Evolutionary conservation across 768 basidiomycete species (phyloP).

Genomic region (Amanita rubescens): DNA sequence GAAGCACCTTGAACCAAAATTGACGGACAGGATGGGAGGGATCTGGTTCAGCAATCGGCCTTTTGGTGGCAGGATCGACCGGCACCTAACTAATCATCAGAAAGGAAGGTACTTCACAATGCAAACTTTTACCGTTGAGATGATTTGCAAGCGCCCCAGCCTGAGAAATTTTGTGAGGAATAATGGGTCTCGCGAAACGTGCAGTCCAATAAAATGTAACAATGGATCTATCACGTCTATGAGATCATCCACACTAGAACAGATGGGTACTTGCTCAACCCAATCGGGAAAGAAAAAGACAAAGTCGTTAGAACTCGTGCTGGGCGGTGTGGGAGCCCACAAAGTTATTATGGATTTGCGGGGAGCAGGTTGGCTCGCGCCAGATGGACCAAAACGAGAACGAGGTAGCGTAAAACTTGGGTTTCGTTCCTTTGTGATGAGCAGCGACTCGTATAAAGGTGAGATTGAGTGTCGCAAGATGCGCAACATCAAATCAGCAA

Average conservation of each 20-base stretch:
- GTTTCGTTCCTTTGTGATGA: slow-evolving; percentile 53
- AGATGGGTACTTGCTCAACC: slow-evolving; percentile 62
- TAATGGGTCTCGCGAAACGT: slow-evolving; percentile 70
- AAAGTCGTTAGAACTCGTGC: slow-evolving; percentile 67
- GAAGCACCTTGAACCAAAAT: slow-evolving; percentile 83
- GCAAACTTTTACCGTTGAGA: slow-evolving; percentile 35
- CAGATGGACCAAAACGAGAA: slow-evolving; percentile 53
- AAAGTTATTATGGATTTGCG: slow-evolving; percentile 67
- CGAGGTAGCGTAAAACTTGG: slow-evolving; percentile 57
- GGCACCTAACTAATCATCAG: slow-evolving; percentile 26
- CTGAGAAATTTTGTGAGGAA: slow-evolving; percentile 78
- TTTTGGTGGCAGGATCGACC: slow-evolving; percentile 56
- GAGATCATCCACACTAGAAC: slow-evolving; percentile 59
- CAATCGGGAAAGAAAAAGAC: slow-evolving; percentile 90
- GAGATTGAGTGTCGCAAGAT: slow-evolving; percentile 62
- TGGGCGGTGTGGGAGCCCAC: slow-evolving; percentile 74
- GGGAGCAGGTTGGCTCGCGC: slow-evolving; percentile 41
- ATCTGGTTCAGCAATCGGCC: slow-evolving; percentile 44
- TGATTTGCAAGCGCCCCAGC: slow-evolving; percentile 61
- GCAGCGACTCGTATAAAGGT: slow-evolving; percentile 51
- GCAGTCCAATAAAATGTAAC: slow-evolving; percentile 71
- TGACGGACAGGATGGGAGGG: slow-evolving; percentile 50
- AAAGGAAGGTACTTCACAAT: background rate
- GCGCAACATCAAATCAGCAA: slow-evolving; percentile 84
- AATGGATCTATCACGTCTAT: slow-evolving; percentile 71